These are phyloP conservation scores for Colletotrichum sp. DNA, from an alignment of 2,329 filamentous ascomycete species.

Conservation along the genomic window DNA sequence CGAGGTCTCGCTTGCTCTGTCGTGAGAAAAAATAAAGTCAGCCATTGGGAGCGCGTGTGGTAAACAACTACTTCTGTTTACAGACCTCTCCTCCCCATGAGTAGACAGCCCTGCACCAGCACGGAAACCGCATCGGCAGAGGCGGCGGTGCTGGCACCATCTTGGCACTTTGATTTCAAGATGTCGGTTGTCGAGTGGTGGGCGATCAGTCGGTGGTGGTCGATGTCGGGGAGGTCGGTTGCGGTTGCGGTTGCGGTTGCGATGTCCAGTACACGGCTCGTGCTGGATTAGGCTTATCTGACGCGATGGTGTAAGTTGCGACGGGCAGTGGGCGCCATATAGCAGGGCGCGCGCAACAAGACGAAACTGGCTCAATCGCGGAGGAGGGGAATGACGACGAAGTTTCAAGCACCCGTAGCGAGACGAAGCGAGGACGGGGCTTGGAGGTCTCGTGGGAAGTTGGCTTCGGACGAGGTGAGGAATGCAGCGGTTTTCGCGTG, in stretches of 20 bases:
- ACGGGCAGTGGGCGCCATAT: background rate
- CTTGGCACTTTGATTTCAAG: slow-evolving; percentile 20
- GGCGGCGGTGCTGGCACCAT: slow-evolving; percentile 62
- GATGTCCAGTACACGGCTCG: slow-evolving; percentile 5
- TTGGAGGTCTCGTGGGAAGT: background rate
- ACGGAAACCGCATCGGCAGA: slow-evolving; percentile 81
- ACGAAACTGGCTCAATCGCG: background rate
- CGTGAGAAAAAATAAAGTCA: slow-evolving; percentile 24
- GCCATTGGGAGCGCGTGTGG: background rate
- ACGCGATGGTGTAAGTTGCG: slow-evolving; percentile 8
- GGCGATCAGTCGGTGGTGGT: background rate
- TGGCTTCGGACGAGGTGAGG: background rate
- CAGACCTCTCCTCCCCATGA: slow-evolving; percentile 87
- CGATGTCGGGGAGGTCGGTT: background rate
- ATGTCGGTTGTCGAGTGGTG: background rate
- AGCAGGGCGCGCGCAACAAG: background rate
- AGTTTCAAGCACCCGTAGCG: background rate
- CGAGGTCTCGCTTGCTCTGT: slow-evolving; percentile 87
- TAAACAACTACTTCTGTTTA: background rate
- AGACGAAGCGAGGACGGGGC: background rate
- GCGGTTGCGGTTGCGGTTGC: background rate
- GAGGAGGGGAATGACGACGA: background rate
- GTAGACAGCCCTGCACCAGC: slow-evolving; percentile 90
- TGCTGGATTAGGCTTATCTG: background rate
- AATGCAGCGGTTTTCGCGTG: slow-evolving; percentile 12